These are phyloP conservation scores for Cercospora zeae-maydis DNA, from an alignment of 2,329 filamentous ascomycete species.

Conservation along the genomic window DNA sequence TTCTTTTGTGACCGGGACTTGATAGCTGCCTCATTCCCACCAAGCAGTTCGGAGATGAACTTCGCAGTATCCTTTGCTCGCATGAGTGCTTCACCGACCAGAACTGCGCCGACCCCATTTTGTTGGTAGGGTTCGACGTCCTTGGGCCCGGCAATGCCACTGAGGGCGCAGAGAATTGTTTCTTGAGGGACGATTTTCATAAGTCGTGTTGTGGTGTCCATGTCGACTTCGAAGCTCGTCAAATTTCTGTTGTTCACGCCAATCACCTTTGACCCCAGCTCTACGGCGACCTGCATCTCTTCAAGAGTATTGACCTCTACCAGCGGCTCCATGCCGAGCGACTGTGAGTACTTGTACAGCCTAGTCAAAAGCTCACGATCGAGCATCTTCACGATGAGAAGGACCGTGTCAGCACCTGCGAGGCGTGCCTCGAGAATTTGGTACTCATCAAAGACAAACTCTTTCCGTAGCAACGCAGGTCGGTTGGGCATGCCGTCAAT, in stretches of 20 bases:
- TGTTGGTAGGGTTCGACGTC: slow-evolving; percentile 85
- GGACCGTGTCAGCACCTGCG: slow-evolving; percentile 87
- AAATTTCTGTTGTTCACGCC: slow-evolving; percentile 97
- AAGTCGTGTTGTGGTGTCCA: slow-evolving; percentile 62
- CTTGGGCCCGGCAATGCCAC: slow-evolving; percentile 83
- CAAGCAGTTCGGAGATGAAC: slow-evolving; percentile 83
- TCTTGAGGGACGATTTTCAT: slow-evolving; percentile 80
- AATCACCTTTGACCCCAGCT: slow-evolving; percentile 83
- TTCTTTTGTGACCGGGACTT: slow-evolving; percentile 32
- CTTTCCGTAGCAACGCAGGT: slow-evolving; percentile 87
- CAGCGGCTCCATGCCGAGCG: slow-evolving; percentile 92
- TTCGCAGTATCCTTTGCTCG: slow-evolving; percentile 73
- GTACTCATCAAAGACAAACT: slow-evolving; percentile 97
- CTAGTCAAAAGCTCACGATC: slow-evolving; percentile 67
- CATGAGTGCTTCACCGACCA: slow-evolving; percentile 96
- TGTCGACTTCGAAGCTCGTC: slow-evolving; percentile 93
- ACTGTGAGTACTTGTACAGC: slow-evolving; percentile 83
- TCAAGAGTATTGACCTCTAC: slow-evolving; percentile 94
- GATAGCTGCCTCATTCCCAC: slow-evolving; percentile 44
- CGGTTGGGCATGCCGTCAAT: slow-evolving; percentile 89
- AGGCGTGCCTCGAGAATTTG: slow-evolving; percentile 93
- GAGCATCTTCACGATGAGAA: slow-evolving; percentile 98
- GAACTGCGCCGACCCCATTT: slow-evolving; percentile 85
- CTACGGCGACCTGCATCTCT: slow-evolving; percentile 85
- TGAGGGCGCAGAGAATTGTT: slow-evolving; percentile 88